Conservation (phyloP, 768 basidiomycete species). For the Tricholoma sp. region DNA sequence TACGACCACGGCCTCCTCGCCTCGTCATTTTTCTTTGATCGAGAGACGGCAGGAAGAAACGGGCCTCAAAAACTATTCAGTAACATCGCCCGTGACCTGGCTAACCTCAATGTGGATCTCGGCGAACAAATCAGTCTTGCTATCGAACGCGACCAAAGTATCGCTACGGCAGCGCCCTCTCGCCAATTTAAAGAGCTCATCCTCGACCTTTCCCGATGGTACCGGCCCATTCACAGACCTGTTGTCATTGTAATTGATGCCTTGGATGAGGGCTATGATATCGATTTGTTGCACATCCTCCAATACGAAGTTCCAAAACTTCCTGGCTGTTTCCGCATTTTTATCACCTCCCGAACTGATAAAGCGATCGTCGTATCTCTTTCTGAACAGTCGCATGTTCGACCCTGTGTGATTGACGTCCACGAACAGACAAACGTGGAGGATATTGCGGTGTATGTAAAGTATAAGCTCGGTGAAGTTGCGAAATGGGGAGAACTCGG, state of each 20-base stretch:
- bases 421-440: not conserved
- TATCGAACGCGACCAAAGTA: not conserved
- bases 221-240: not conserved
- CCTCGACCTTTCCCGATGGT: not conserved
- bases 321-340: not conserved
- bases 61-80: not conserved
- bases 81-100: not conserved
- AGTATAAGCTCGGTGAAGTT: not conserved
- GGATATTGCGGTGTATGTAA: not conserved
- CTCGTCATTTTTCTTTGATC: not conserved
- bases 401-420: not conserved
- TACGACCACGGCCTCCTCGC: not conserved
- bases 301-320: not conserved
- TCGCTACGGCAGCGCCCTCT: not conserved
- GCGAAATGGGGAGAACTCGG: not conserved
- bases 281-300: not conserved
- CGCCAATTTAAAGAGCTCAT: not conserved
- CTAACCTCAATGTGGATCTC: not conserved
- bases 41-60: not conserved
- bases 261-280: not conserved
- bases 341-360: not conserved
- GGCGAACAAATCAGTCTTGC: not conserved
- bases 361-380: not conserved
- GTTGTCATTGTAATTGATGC: not conserved
- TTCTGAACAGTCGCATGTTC: not conserved